Conservation (phyloP, 345 rosid genomes). For the Acer campestre region DNA sequence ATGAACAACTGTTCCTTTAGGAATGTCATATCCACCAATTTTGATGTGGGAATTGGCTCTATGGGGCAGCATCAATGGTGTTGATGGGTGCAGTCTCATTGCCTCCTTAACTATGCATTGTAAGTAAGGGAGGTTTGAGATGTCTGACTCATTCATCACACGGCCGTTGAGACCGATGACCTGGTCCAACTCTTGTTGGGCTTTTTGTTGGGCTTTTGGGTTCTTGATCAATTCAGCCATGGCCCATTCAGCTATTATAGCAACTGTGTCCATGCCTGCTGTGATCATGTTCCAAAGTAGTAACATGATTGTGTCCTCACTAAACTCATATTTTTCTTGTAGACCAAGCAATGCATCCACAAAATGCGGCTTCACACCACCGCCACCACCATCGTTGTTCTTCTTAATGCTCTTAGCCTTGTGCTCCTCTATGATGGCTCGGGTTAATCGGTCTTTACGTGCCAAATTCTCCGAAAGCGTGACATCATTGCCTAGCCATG, state of each 20-base stretch:
- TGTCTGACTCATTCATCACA: slow-evolving; percentile 16
- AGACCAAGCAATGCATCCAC: slow-evolving; percentile 33
- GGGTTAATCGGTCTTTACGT: slow-evolving; percentile 26
- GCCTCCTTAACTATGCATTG: slow-evolving; percentile 28
- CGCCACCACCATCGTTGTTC: background rate
- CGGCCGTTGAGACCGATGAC: background rate
- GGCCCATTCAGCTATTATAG: too few species aligned
- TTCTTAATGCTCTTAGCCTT: background rate
- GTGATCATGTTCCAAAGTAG: slow-evolving; percentile 56
- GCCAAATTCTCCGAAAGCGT: slow-evolving; percentile 18
- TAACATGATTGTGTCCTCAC: slow-evolving; percentile 42
- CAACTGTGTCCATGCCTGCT: background rate
- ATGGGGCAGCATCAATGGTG: slow-evolving; percentile 55
- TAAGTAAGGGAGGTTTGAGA: slow-evolving; percentile 27
- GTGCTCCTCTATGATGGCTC: slow-evolving; percentile 32
- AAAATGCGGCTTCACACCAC: slow-evolving; percentile 29
- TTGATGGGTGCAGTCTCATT: slow-evolving; percentile 47
- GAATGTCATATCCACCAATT: slow-evolving; percentile 45
- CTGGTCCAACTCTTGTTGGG: too few species aligned
- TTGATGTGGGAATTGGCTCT: slow-evolving; percentile 34
- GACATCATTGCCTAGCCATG: slow-evolving; percentile 21
- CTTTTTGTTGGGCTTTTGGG: too few species aligned
- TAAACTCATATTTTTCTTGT: slow-evolving; percentile 22
- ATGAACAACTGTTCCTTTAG: slow-evolving; percentile 35
- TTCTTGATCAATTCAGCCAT: too few species aligned